phyloP scores from a whole-genome alignment of 2,329 filamentous ascomycete genomes.

The Fusarium mundagurra region DNA sequence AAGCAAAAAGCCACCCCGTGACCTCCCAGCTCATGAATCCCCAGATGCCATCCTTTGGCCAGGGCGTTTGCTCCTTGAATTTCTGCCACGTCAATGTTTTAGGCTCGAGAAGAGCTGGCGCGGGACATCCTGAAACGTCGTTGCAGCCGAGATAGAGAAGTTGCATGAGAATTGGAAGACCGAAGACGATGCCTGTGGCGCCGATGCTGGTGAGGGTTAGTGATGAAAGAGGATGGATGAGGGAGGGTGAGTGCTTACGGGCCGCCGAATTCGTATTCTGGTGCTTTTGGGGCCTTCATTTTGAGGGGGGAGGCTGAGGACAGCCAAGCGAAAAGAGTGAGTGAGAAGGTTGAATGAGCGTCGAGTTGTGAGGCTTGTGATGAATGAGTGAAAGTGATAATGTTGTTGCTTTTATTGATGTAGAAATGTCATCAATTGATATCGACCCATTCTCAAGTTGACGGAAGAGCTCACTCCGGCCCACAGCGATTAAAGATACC shows the following conservation, averaged over 20 bases:
- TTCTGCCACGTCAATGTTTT: slow-evolving; percentile 72
- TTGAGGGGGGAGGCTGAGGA: neutral
- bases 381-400: neutral
- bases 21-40: slow-evolving; percentile 75
- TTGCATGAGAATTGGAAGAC: slow-evolving; percentile 79
- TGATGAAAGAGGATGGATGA: neutral
- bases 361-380: no score
- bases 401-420: neutral
- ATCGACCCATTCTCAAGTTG: slow-evolving; percentile 32
- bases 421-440: neutral
- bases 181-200: slow-evolving; percentile 77
- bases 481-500: slow-evolving; percentile 11
- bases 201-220: slow-evolving; percentile 65
- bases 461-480: slow-evolving; percentile 31
- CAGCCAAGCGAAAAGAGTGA: neutral
- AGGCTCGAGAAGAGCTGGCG: slow-evolving; percentile 77
- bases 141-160: slow-evolving; percentile 84
- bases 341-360: neutral
- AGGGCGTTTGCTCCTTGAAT: slow-evolving; percentile 79
- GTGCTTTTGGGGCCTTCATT: slow-evolving; percentile 15
- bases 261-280: slow-evolving; percentile 47
- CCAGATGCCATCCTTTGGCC: slow-evolving; percentile 73
- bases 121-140: slow-evolving; percentile 86
- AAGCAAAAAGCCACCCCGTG: slow-evolving; percentile 73
- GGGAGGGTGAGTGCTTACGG: slow-evolving; percentile 37